phyloP scores from a whole-genome alignment of 129 eudicot genomes.

The Oenanthe sinensis region DNA sequence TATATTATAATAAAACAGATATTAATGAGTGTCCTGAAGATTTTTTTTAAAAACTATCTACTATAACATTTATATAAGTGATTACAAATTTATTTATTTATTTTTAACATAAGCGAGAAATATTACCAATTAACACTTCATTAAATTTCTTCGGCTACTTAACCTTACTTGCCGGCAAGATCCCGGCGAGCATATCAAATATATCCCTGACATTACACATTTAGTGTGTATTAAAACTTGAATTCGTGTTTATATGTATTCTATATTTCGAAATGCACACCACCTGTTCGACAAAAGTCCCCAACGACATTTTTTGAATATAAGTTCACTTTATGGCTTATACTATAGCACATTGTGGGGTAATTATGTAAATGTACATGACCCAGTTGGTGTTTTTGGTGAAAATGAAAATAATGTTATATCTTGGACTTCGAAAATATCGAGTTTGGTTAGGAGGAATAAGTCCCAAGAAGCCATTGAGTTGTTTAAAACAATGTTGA shows the following conservation, averaged over 20 bases:
- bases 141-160: neutral
- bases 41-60: too few relatives aligned
- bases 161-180: neutral
- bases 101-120: too few relatives aligned
- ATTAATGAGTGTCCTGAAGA: too few relatives aligned
- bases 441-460: slow-evolving; percentile 34
- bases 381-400: slow-evolving; percentile 15
- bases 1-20: too few relatives aligned
- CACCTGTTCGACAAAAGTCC: slow-evolving; percentile 37
- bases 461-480: slow-evolving; percentile 32
- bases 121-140: neutral
- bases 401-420: slow-evolving; percentile 12
- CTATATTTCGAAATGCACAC: slow-evolving; percentile 17
- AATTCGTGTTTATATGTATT: neutral
- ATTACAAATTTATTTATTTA: too few relatives aligned
- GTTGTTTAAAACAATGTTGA: slow-evolving; percentile 34
- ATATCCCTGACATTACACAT: neutral
- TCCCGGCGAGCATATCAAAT: neutral
- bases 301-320: slow-evolving; percentile 9
- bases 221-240: neutral
- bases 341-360: slow-evolving; percentile 6
- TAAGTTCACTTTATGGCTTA: neutral
- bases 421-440: slow-evolving; percentile 37
- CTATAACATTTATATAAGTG: too few relatives aligned
- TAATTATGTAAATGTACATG: neutral